These are phyloP conservation scores for Aquilaria malaccensis DNA, from an alignment of 345 rosid genomes.

Conservation along the genomic window DNA sequence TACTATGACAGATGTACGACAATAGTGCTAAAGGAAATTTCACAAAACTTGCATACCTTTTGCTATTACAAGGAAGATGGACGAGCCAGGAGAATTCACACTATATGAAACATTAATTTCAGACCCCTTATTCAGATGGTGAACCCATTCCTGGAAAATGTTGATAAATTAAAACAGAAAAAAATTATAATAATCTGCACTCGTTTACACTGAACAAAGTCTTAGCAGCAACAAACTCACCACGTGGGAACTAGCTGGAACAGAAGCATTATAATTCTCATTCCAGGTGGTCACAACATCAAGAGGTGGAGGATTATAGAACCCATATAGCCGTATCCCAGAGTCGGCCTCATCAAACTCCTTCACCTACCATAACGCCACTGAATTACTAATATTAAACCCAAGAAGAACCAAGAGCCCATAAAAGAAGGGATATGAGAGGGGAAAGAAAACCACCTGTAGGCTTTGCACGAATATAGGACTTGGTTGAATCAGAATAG, in stretches of 20 bases:
- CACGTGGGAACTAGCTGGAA: conserved; percentile 60
- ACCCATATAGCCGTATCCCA: conserved; percentile 45
- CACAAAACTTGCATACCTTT: conserved; percentile 41
- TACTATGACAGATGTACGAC: background rate
- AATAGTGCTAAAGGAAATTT: no score
- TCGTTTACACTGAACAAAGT: no score
- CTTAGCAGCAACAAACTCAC: conserved; percentile 23
- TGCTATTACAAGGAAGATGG: conserved; percentile 61
- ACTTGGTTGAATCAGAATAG: conserved; percentile 53
- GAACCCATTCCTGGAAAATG: conserved; percentile 52
- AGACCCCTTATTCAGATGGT: conserved; percentile 64
- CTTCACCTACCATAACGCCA: conserved; percentile 43
- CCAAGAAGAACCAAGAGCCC: background rate
- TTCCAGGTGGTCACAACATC: conserved; percentile 52
- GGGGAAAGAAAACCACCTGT: conserved; percentile 31
- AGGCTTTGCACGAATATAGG: conserved; percentile 62
- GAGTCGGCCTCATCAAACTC: conserved; percentile 40
- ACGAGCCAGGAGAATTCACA: conserved; percentile 44
- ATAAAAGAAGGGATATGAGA: background rate
- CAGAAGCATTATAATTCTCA: conserved; percentile 31
- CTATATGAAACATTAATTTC: conserved; percentile 53
- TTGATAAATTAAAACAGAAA: background rate
- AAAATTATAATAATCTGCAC: background rate
- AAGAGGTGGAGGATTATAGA: conserved; percentile 53
- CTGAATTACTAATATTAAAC: background rate